Evolutionary conservation across 306 rosid species (phyloP).

Genomic region (Mimosa bimucronata): DNA sequence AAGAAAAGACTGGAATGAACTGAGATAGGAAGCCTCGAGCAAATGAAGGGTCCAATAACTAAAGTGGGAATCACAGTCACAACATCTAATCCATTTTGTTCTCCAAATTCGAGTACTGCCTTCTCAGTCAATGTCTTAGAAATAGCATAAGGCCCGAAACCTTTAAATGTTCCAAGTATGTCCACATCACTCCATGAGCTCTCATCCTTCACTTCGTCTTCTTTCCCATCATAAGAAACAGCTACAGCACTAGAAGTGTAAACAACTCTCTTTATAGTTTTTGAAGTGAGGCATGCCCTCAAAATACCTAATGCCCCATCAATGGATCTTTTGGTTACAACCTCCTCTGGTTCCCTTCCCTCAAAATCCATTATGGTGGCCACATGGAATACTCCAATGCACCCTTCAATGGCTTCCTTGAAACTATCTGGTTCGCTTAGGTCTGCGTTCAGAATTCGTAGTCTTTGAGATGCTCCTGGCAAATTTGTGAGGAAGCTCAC

Average conservation of each 20-base stretch:
- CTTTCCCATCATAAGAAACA: slow-evolving; percentile 18
- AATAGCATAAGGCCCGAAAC: slow-evolving; percentile 38
- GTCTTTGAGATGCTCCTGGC: slow-evolving; percentile 56
- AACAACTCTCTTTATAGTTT: slow-evolving; percentile 58
- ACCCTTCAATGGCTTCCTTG: slow-evolving; percentile 54
- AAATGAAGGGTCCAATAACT: slow-evolving; percentile 70
- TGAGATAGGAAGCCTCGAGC: slow-evolving; percentile 54
- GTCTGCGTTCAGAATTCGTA: slow-evolving; percentile 55
- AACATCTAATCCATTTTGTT: slow-evolving; percentile 57
- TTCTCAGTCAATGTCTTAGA: slow-evolving; percentile 67
- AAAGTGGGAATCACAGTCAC: slow-evolving; percentile 56
- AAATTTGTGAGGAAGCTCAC: slow-evolving; percentile 52
- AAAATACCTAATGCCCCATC: slow-evolving; percentile 64
- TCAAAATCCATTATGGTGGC: slow-evolving; percentile 45
- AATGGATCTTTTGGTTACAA: slow-evolving; percentile 48
- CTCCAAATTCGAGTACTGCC: slow-evolving; percentile 61
- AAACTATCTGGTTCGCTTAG: slow-evolving; percentile 58
- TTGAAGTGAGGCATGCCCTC: slow-evolving; percentile 46
- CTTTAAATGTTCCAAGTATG: slow-evolving; percentile 24
- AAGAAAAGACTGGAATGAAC: slow-evolving; percentile 32
- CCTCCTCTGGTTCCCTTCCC: slow-evolving; percentile 49
- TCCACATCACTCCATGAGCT: slow-evolving; percentile 56
- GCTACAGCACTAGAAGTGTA: slow-evolving; percentile 63
- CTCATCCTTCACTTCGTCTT: slow-evolving; percentile 48
- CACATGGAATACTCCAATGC: slow-evolving; percentile 61